phyloP scores from a whole-genome alignment of 331 rosid genomes.

The Malus hybrid region DNA sequence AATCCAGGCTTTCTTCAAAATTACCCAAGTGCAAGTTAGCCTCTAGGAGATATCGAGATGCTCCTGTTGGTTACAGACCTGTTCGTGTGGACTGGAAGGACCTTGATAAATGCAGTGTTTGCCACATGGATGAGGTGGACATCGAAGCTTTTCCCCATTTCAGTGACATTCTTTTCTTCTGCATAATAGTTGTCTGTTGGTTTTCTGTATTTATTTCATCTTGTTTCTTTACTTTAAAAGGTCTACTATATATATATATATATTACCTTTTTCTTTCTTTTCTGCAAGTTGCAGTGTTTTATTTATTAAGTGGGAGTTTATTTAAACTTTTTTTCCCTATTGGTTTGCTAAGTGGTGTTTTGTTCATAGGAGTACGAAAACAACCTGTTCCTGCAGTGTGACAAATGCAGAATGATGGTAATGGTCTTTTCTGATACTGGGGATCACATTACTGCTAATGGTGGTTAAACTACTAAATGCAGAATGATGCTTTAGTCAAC shows the following conservation, averaged over 20 bases:
- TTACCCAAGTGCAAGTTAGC: conserved; percentile 44
- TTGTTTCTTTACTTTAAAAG: not conserved
- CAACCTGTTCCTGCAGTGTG: conserved; percentile 95
- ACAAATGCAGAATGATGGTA: conserved; percentile 99
- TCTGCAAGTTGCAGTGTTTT: not conserved
- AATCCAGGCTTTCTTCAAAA: conserved; percentile 52
- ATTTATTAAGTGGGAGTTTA: not conserved
- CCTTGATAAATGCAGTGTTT: conserved; percentile 95
- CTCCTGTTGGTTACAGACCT: conserved; percentile 81
- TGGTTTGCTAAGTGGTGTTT: conserved; percentile 31
- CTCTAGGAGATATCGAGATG: conserved; percentile 49
- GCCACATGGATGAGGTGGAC: conserved; percentile 98
- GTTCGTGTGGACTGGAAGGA: conserved; percentile 99
- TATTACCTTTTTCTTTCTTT: not conserved
- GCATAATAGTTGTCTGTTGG: conserved; percentile 1
- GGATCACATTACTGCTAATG: not conserved
- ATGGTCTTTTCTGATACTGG: conserved; percentile 6
- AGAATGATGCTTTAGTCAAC: not conserved
- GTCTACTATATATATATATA: not conserved
- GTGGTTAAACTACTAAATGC: not conserved
- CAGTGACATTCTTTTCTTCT: not conserved
- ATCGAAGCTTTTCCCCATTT: not conserved
- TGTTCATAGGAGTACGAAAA: conserved; percentile 78
- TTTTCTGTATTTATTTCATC: not conserved
- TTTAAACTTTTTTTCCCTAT: not conserved